phyloP scores from a whole-genome alignment of 441 rosid genomes.

The Mallotus repandus region DNA sequence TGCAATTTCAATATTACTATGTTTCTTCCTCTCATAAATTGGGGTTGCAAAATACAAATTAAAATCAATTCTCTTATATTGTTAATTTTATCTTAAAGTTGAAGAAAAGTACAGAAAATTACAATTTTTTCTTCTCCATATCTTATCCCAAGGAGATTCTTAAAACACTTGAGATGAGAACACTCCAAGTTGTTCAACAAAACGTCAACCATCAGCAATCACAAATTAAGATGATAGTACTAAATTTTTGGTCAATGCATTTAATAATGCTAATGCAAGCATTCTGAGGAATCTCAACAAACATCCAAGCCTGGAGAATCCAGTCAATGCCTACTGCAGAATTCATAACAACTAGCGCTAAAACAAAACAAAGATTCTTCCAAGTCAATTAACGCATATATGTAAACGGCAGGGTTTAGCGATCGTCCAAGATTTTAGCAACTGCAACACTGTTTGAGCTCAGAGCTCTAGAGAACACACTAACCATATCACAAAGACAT shows the following conservation, averaged over 20 bases:
- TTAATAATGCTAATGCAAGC: not conserved
- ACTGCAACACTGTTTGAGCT: no score
- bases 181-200: conserved; percentile 79
- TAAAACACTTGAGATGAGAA: conserved; percentile 96
- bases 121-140: conserved; percentile 83
- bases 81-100: conserved; percentile 15
- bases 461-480: no score
- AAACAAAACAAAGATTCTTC: not conserved
- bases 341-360: conserved; percentile 10
- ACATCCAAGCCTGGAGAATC: not conserved
- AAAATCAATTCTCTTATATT: conserved; percentile 17
- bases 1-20: conserved; percentile 90
- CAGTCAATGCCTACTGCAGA: conserved; percentile 1
- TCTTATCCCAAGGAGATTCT: conserved; percentile 78
- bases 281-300: not conserved
- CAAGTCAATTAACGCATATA: conserved; percentile 7
- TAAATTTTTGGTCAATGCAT: conserved; percentile 11
- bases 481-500: no score
- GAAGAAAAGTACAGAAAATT: conserved; percentile 25
- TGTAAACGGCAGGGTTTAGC: no score
- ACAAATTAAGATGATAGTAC: conserved; percentile 9
- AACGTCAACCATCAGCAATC: conserved; percentile 14
- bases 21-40: conserved; percentile 90
- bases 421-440: no score
- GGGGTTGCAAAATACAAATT: conserved; percentile 60